These are phyloP conservation scores for Neurospora sp. DNA, from an alignment of 495 filamentous ascomycete genomes.

Conservation along the genomic window DNA sequence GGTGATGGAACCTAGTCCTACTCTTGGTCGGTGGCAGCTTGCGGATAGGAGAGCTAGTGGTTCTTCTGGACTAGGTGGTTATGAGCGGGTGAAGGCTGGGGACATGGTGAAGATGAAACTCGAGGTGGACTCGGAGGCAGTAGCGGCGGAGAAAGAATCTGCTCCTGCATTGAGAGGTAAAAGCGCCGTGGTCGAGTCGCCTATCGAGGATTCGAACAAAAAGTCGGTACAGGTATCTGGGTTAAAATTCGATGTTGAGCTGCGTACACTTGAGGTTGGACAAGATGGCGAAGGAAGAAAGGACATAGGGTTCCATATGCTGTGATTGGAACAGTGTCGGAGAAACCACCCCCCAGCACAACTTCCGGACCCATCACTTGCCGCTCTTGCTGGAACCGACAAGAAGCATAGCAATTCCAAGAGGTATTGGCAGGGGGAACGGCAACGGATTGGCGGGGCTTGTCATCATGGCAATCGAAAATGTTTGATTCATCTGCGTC, in stretches of 20 bases:
- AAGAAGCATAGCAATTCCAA: slow-evolving; percentile 16
- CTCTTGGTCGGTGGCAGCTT: slow-evolving; percentile 14
- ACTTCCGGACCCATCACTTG: neutral
- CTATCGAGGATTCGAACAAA: slow-evolving; percentile 4
- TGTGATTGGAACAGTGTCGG: neutral
- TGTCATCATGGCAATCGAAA: slow-evolving; percentile 17
- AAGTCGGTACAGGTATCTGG: slow-evolving; percentile 11
- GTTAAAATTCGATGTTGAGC: slow-evolving; percentile 18
- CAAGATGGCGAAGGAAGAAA: neutral
- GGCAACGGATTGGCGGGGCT: slow-evolving; percentile 15
- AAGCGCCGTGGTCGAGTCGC: neutral
- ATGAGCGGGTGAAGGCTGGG: neutral
- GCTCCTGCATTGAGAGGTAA: no score
- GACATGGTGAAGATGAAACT: neutral
- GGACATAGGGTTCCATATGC: neutral
- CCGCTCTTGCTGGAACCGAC: neutral
- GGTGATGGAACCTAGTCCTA: slow-evolving; percentile 17
- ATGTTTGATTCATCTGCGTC: slow-evolving; percentile 18
- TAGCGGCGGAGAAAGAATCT: neutral
- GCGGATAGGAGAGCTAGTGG: neutral
- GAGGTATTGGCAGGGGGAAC: slow-evolving; percentile 15
- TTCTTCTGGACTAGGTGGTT: neutral
- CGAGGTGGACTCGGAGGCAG: neutral
- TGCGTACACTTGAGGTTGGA: neutral
- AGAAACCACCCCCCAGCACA: neutral